Conservation (phyloP, 2,329 filamentous ascomycete genomes). For the Diaporthe sp. region DNA sequence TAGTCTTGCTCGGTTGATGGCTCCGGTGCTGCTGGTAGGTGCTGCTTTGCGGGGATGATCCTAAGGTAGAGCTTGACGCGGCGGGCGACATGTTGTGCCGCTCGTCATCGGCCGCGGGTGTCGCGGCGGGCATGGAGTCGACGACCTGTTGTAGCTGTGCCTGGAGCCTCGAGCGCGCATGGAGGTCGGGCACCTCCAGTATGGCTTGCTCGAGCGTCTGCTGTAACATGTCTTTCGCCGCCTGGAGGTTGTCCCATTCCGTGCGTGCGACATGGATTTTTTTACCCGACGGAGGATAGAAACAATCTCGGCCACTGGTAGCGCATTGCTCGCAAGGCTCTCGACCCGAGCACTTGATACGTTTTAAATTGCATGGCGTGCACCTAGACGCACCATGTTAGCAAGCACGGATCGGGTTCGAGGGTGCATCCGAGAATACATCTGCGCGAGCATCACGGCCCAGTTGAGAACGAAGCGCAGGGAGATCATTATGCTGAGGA, state of each 20-base stretch:
- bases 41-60: conserved; percentile 28
- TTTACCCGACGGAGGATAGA: conserved; percentile 60
- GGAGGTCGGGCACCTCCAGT: conserved; percentile 48
- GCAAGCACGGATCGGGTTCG: conserved; percentile 7
- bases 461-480: neutral
- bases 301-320: conserved; percentile 56
- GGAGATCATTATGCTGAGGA: too few relatives aligned
- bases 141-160: conserved; percentile 26
- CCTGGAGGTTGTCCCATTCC: conserved; percentile 58
- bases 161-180: conserved; percentile 52
- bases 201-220: conserved; percentile 53
- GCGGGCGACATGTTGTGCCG: conserved; percentile 34
- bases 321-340: conserved; percentile 62
- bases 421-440: neutral
- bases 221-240: conserved; percentile 57
- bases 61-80: conserved; percentile 44
- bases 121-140: conserved; percentile 42
- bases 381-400: conserved; percentile 53
- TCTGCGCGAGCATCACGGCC: neutral
- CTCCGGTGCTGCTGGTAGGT: conserved; percentile 24
- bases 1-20: neutral
- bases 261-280: conserved; percentile 58
- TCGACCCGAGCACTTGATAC: conserved; percentile 66
- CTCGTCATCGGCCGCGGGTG: conserved; percentile 13
- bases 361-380: conserved; percentile 66